phyloP scores from a whole-genome alignment of 1,284 basidiomycete genomes.

The Apiotrichum akiyoshidainum region DNA sequence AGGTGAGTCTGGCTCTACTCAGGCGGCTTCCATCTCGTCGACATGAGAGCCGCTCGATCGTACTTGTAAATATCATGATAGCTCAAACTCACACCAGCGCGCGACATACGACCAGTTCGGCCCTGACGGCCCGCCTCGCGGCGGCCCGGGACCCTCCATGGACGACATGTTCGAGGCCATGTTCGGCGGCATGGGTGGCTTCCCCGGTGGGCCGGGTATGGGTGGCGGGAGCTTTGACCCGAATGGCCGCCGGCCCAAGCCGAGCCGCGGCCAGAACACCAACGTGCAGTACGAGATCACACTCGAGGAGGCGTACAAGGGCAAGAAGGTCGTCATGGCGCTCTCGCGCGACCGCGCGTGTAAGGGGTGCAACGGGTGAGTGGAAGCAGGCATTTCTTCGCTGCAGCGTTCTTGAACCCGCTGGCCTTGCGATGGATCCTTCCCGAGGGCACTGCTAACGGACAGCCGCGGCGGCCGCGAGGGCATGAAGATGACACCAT shows the following conservation, averaged over 20 bases:
- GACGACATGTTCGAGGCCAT: constrained; percentile 69
- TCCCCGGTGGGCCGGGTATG: constrained; percentile 22
- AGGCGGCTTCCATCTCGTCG: too few species aligned
- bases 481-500: constrained; percentile 74
- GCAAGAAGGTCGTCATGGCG: constrained; percentile 82
- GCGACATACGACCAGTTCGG: constrained; percentile 79
- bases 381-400: neutral
- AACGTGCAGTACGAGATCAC: constrained; percentile 79
- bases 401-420: too few species aligned
- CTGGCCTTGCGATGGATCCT: too few species aligned
- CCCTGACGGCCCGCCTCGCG: constrained; percentile 55
- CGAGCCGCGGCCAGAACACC: constrained; percentile 61
- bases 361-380: constrained; percentile 71
- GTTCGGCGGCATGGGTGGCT: constrained; percentile 58
- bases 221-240: constrained; percentile 44
- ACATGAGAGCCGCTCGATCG: too few species aligned
- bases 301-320: constrained; percentile 88
- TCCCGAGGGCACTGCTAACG: constrained; percentile 2
- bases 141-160: constrained; percentile 53
- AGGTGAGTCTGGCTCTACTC: constrained; percentile 22
- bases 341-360: constrained; percentile 84
- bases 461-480: constrained; percentile 20
- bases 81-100: constrained; percentile 51
- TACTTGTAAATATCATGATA: too few species aligned
- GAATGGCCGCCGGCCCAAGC: constrained; percentile 47